Conservation (phyloP, 75 land plant genomes). For the Azolla pinnata region DNA sequence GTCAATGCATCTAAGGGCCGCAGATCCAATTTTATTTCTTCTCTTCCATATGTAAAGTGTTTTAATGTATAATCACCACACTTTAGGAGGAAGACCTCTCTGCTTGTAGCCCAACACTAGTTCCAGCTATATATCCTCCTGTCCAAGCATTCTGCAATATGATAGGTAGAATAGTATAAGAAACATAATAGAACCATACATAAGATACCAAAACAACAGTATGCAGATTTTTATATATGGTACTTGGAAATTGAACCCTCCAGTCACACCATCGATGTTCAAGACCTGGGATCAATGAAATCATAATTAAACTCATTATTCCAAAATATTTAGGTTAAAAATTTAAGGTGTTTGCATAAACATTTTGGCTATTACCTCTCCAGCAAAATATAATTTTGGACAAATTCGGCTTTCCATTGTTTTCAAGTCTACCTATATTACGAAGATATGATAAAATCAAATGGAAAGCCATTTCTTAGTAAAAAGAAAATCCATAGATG, state of each 20-base stretch:
- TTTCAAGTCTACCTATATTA: conserved; percentile 57
- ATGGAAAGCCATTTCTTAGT: neutral
- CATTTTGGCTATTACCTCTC: conserved; percentile 54
- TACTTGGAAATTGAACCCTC: conserved; percentile 95
- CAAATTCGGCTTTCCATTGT: conserved; percentile 83
- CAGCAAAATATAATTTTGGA: conserved; percentile 67
- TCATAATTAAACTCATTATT: no score
- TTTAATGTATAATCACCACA: no score
- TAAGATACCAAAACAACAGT: neutral
- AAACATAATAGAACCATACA: neutral
- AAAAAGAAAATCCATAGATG: neutral
- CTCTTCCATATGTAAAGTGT: no score
- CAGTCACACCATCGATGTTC: conserved; percentile 90
- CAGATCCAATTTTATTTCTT: no score
- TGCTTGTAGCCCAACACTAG: conserved; percentile 37
- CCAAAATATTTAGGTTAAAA: neutral
- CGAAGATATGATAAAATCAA: neutral
- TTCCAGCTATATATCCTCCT: conserved; percentile 82
- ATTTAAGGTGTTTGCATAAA: no score
- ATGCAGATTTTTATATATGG: neutral
- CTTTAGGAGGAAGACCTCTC: no score
- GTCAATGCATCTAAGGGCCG: no score
- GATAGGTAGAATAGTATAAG: neutral
- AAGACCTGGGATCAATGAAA: no score
- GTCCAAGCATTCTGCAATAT: conserved; percentile 88